Evolutionary conservation across 1,139 yeast species (phyloP), one percentile per base, ranked within the genome.

Genomic region (Taphrina wiesneri): DNA sequence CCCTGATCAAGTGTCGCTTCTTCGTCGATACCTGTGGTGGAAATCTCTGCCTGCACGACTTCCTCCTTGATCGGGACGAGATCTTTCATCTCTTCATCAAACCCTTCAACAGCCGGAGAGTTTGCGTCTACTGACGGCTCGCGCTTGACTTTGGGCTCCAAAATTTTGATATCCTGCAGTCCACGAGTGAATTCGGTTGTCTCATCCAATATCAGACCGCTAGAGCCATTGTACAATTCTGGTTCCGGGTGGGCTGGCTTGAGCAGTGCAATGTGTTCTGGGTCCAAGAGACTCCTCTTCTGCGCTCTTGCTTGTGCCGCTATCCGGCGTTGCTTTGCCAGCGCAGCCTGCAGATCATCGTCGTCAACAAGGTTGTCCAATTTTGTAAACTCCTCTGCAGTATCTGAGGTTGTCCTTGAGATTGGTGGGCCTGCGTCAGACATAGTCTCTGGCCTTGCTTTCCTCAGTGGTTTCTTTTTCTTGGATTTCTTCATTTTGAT

Each of bases 101-200:
- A 34, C 30, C 13, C 43, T n/a, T 30, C 41, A 21, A 11, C 30
- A 19, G 25, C 5, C 34, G 36, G 23, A 5, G 36, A 13, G 36
- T 13, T n/a, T 17, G 21, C 36, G 11, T 25, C 36, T 13, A 23
- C 1, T n/a, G 54, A 25, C 9, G 21, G 34, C 26, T 49, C 54
- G 23, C 36, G 54, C 67, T 39, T 64, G 63, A 21, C 63, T 67
- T 5, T 41, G 59, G 39, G 67, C 68, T 13, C 56, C 66, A 17
- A 61, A 68, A 69, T 63, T 2, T 61, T 67, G 21, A 67, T 62
- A n/a, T 71, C 67, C 71, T n/a, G 70, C 61, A 53, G 74, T 34
- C 57, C 62, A 34, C 61, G 61, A 68, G 88, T 77, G 73, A 88
- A 87, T 41, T 84, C 87, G 2, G 79, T 74, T 2, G 85, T 85